A percentile compares a stretch with the other conserved stretches of the same genome.
These are phyloP conservation scores for Agaricus subrufescens DNA, from an alignment of 768 basidiomycete species.

Conservation along the genomic window DNA sequence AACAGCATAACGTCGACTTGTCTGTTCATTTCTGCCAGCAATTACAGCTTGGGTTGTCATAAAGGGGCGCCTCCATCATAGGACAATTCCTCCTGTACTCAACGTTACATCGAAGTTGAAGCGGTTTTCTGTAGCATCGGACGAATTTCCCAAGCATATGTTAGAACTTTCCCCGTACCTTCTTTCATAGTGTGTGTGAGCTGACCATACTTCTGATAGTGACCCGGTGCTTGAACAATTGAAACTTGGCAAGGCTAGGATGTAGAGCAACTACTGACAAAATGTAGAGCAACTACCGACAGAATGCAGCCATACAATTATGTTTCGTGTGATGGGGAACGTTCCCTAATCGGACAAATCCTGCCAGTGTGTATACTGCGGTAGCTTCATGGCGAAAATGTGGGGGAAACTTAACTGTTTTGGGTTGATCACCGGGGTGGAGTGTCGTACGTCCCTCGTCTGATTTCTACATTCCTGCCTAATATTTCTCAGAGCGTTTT, in stretches of 20 bases:
- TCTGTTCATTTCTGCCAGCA: conserved; percentile 35
- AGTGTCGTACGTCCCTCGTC: conserved; percentile 47
- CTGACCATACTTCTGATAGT: conserved; percentile 31
- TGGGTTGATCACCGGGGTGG: conserved; percentile 79
- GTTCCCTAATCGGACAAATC: conserved; percentile 62
- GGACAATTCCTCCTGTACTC: conserved; percentile 88
- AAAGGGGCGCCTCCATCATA: conserved; percentile 83
- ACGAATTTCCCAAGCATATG: conserved; percentile 45
- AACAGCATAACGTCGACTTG: conserved; percentile 32
- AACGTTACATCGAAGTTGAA: conserved; percentile 71
- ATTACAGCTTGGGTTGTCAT: conserved; percentile 60
- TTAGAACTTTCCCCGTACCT: conserved; percentile 18
- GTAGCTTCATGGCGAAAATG: conserved; percentile 48
- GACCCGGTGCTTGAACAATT: conserved; percentile 89
- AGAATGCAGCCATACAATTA: conserved; percentile 84
- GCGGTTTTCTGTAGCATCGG: conserved; percentile 53
- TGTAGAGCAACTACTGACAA: conserved; percentile 79
- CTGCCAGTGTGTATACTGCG: conserved; percentile 48
- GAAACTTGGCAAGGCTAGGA: conserved; percentile 80
- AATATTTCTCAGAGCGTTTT: conserved; percentile 50
- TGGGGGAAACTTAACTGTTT: conserved; percentile 42
- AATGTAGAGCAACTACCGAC: conserved; percentile 64
- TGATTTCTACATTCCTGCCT: neutral
- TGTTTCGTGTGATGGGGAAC: conserved; percentile 71
- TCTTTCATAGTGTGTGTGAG: neutral